Conservation (phyloP, 2,329 filamentous ascomycete genomes). For the Fusarium tricinctum region DNA sequence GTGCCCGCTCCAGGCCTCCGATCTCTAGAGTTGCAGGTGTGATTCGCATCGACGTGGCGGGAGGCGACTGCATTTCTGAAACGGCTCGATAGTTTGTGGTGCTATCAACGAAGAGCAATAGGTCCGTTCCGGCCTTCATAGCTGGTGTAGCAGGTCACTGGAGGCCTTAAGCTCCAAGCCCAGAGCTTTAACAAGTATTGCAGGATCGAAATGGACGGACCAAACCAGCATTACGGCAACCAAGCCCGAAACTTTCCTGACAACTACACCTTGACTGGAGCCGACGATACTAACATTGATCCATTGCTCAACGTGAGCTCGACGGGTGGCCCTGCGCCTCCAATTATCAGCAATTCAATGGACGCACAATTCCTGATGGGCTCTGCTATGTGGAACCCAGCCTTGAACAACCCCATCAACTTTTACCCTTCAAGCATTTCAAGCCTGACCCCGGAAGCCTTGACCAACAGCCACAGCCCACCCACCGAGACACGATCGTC, state of each 20-base stretch:
- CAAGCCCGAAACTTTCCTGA: not conserved
- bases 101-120: not conserved
- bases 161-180: not conserved
- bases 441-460: constrained; percentile 1
- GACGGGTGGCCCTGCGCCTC: not conserved
- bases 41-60: constrained; percentile 6
- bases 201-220: constrained; percentile 26
- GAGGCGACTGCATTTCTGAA: not conserved
- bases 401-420: not conserved
- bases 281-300: constrained; percentile 33
- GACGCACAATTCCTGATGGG: constrained; percentile 12
- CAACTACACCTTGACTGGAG: not conserved
- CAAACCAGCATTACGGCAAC: not conserved
- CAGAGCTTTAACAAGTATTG: not conserved
- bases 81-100: not conserved
- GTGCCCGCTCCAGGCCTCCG: constrained; percentile 2
- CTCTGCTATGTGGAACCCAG: constrained; percentile 27
- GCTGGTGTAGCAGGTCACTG: not conserved
- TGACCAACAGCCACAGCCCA: constrained; percentile 17
- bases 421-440: constrained; percentile 5
- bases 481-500: constrained; percentile 25
- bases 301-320: constrained; percentile 32
- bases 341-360: constrained; percentile 1
- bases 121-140: not conserved
- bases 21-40: not conserved